Percentiles rank a stretch among this genome's conserved stretches.
Evolutionary conservation across 495 filamentous ascomycete species (phyloP).

Genomic region (Annulohypoxylon maeteangense): DNA sequence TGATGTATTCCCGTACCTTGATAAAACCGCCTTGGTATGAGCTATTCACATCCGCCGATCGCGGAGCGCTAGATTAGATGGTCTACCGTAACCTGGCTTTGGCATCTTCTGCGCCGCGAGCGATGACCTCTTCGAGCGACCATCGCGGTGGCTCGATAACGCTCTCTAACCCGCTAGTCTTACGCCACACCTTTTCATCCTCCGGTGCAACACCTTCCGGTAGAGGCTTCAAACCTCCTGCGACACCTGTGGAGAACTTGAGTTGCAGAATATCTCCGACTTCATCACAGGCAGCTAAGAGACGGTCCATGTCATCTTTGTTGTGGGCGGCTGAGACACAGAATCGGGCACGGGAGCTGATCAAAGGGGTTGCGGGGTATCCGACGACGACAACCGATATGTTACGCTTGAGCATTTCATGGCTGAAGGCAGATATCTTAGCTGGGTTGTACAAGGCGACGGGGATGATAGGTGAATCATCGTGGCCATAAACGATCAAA

Average conservation of each 20-base stretch:
- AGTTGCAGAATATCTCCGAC: constrained; percentile 91
- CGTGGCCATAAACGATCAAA: constrained; percentile 95
- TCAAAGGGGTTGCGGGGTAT: constrained; percentile 96
- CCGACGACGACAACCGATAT: constrained; percentile 99
- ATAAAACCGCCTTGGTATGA: constrained; percentile 43
- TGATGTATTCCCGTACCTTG: constrained; percentile 33
- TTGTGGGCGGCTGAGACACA: constrained; percentile 96
- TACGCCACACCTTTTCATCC: constrained; percentile 76
- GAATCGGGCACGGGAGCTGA: constrained; percentile 92
- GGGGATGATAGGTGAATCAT: constrained; percentile 97
- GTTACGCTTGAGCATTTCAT: constrained; percentile 96
- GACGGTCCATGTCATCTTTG: constrained; percentile 94
- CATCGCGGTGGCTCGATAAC: constrained; percentile 77
- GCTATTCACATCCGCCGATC: constrained; percentile 28
- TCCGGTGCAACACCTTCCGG: constrained; percentile 74
- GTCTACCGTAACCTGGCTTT: constrained; percentile 72
- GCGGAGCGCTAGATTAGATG: constrained; percentile 10
- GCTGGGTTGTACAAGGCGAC: constrained; percentile 93
- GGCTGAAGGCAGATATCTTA: constrained; percentile 97
- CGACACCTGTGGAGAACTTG: constrained; percentile 94
- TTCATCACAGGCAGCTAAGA: constrained; percentile 90
- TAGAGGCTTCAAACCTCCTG: constrained; percentile 82
- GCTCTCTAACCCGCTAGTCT: constrained; percentile 62
- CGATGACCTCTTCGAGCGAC: constrained; percentile 82
- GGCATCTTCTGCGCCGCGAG: constrained; percentile 79